A percentile compares a stretch with the other conserved stretches of the same genome.
Evolutionary conservation across 2,329 filamentous ascomycete genomes (phyloP).

Genomic region (Microsporum canis): DNA sequence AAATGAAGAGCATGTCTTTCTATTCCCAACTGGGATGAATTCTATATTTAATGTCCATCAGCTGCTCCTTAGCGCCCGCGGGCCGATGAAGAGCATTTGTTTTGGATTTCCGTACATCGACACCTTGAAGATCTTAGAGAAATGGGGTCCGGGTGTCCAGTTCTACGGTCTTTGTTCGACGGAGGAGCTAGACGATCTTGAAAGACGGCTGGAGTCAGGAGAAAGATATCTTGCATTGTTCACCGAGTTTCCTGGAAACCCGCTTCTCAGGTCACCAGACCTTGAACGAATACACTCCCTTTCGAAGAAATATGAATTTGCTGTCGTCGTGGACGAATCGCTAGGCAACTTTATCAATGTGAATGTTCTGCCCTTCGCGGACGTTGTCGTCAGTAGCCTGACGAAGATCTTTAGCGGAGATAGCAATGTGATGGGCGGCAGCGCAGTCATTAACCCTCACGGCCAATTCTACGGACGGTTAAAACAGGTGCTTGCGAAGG

Average conservation of each 20-base stretch:
- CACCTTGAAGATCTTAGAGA: constrained; percentile 86
- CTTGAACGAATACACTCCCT: constrained; percentile 67
- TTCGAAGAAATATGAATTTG: constrained; percentile 76
- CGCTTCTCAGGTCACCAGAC: constrained; percentile 74
- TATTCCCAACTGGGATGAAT: constrained; percentile 88
- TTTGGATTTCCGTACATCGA: constrained; percentile 98
- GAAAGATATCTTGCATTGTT: constrained; percentile 75
- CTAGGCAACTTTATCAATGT: constrained; percentile 95
- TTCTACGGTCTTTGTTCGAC: constrained; percentile 77
- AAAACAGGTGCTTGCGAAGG: constrained; percentile 51
- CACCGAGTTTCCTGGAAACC: constrained; percentile 92
- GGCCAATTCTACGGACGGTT: constrained; percentile 58
- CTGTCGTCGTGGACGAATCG: constrained; percentile 87
- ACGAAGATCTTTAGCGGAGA: constrained; percentile 97
- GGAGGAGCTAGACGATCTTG: constrained; percentile 72
- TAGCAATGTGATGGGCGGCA: constrained; percentile 96
- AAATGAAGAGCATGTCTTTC: constrained; percentile 74
- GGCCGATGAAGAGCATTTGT: constrained; percentile 63
- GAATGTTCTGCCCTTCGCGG: constrained; percentile 77
- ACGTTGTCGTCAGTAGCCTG: constrained; percentile 85
- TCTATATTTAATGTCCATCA: constrained; percentile 84
- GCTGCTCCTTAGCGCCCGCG: constrained; percentile 54
- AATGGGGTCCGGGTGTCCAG: constrained; percentile 77
- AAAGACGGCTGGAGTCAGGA: constrained; percentile 56
- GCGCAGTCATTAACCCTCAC: constrained; percentile 52